Evolutionary conservation across 768 basidiomycete species (phyloP).

Genomic region (Artomyces pyxidatus): DNA sequence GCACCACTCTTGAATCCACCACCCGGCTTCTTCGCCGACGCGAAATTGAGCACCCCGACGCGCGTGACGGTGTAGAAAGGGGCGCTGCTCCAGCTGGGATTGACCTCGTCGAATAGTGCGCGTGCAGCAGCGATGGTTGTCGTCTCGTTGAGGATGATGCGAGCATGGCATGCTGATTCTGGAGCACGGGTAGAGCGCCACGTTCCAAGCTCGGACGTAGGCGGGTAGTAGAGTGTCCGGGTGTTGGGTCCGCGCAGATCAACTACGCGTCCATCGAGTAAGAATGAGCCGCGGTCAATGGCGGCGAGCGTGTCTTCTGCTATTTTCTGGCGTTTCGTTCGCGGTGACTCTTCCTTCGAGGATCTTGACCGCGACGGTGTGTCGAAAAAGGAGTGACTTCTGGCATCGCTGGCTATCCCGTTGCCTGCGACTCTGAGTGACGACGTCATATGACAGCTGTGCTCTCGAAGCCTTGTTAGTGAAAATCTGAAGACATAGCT

Average conservation of each 20-base stretch:
- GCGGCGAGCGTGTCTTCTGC: slow-evolving; percentile 44
- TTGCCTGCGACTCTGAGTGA: background rate
- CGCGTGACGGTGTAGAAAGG: slow-evolving; percentile 18
- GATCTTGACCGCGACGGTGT: background rate
- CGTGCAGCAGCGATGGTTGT: slow-evolving; percentile 59
- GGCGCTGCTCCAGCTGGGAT: slow-evolving; percentile 9
- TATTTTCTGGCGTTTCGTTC: slow-evolving; percentile 21
- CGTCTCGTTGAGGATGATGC: slow-evolving; percentile 47
- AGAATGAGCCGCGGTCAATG: slow-evolving; percentile 39
- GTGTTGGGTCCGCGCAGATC: slow-evolving; percentile 27
- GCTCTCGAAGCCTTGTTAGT: too few relatives aligned
- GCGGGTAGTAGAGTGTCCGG: slow-evolving; percentile 46
- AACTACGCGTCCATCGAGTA: slow-evolving; percentile 20
- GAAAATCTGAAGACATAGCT: too few relatives aligned
- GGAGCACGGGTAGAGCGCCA: slow-evolving; percentile 30
- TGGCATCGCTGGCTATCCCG: too few relatives aligned
- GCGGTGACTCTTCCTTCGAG: background rate
- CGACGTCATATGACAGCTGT: background rate
- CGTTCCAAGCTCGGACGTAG: slow-evolving; percentile 37
- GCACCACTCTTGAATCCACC: slow-evolving; percentile 70
- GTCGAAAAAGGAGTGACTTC: too few relatives aligned
- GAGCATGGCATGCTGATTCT: background rate
- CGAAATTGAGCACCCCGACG: slow-evolving; percentile 68
- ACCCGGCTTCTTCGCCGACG: slow-evolving; percentile 66
- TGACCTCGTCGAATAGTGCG: slow-evolving; percentile 22